Evolutionary conservation across 768 basidiomycete species (phyloP), one percentile per base, ranked within the genome.

Genomic region (Mycena metata): DNA sequence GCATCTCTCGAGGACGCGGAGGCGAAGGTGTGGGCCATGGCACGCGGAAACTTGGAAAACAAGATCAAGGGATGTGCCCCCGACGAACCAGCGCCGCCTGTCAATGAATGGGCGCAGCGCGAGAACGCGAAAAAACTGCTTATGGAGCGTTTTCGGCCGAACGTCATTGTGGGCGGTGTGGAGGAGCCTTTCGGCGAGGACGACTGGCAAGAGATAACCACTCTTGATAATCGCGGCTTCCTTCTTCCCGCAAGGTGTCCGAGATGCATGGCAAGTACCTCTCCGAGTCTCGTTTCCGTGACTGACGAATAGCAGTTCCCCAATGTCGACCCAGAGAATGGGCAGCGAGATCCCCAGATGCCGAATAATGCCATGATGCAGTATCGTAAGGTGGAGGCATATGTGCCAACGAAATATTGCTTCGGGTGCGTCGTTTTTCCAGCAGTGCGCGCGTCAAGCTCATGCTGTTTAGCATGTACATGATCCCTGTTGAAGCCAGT

Each of bases 341-440:
- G 70, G 5, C 56, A 45, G 35, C 70, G 70, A 21, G 70, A 71
- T 24, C 41, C 70, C 11, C 45, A 64, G 59, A 71, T 71, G 70
- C 70, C 70, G 0, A 71, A 71, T 16, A 69, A 72, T 17, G 70
- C 70, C 19, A 66, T 72, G 70, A 72, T 72, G 70, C 70, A 72
- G 64, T 72, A 72, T 19, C 70, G 70, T 16, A 64, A 63, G 47
- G 70, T 72, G 24, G 70, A 72, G 2, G 50, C 50, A 5, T 13
- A 42, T 0, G 60, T 51, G 15, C 66, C 66, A 17, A 39, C 67
- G 0, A 72, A 72, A 24, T 72, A 72, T 51, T 72, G 70, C 49
- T 68, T 69, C 19, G 70, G 70, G 70, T 72, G 23, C 21, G 67
- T 47, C 2, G 8, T 19, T 24, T 36, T 45, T 10, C 4, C 8